phyloP scores from a whole-genome alignment of 345 rosid species.

The Anacardium occidentale region DNA sequence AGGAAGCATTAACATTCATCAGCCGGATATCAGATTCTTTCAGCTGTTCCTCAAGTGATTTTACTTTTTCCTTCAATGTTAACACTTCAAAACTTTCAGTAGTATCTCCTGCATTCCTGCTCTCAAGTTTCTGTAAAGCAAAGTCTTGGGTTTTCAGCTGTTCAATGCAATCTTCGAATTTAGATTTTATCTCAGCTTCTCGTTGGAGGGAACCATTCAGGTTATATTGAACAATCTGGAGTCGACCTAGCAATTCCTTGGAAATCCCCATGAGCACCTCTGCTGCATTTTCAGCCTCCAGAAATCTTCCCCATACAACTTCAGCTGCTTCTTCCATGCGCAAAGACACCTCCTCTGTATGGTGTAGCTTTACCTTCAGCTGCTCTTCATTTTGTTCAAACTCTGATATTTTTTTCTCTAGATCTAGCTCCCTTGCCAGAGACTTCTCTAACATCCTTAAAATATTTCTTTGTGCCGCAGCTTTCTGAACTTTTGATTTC shows the following conservation, averaged over 20 bases:
- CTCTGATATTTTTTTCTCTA: constrained; percentile 65
- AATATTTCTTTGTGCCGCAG: constrained; percentile 55
- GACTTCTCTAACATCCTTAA: constrained; percentile 79
- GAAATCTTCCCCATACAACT: constrained; percentile 87
- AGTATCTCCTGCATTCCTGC: constrained; percentile 35
- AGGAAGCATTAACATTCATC: constrained; percentile 42
- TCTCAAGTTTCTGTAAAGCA: constrained; percentile 48
- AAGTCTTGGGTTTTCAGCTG: constrained; percentile 52
- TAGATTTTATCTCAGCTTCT: constrained; percentile 55
- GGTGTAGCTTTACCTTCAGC: constrained; percentile 71
- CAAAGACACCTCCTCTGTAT: constrained; percentile 70
- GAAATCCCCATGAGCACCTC: constrained; percentile 85
- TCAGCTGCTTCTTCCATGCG: constrained; percentile 98
- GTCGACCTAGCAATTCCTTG: constrained; percentile 63
- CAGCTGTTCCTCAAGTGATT: constrained; percentile 58
- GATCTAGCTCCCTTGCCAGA: constrained; percentile 69
- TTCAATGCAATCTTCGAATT: constrained; percentile 44
- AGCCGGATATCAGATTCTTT: constrained; percentile 46
- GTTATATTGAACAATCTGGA: constrained; percentile 70
- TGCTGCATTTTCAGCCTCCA: constrained; percentile 88
- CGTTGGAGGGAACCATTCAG: constrained; percentile 55
- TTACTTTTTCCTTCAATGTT: constrained; percentile 49
- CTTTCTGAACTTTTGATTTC: constrained; percentile 44
- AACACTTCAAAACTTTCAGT: constrained; percentile 51
- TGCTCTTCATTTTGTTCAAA: constrained; percentile 67